Base-by-base conservation (phyloP, 2,329 filamentous ascomycete species). In the Paraconiothyrium brasiliense region DNA sequence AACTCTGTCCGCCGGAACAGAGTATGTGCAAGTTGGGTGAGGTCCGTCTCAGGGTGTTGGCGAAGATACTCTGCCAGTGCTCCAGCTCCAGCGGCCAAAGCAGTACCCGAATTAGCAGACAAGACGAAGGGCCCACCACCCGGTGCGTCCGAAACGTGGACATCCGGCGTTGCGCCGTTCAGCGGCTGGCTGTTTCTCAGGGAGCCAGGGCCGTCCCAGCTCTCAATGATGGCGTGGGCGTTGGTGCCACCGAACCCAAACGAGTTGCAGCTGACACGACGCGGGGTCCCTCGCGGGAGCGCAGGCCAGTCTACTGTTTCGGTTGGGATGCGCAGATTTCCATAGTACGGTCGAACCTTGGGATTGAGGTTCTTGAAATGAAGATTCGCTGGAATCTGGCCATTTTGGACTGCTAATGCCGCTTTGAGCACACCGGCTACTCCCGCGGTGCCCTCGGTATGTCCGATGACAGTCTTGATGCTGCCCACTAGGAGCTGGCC, bases 341-440 rank as follows among this genome's bases (percentile, higher is more conserved):
- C 35, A 3, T 65, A 50, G n/a, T 61, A 56, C 14, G 58, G 67
- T 2, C 59, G 59, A 13, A 70, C 68, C 46, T 61, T 60, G 1
- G 66, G 63, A 52, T 73, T 68, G 0, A 62, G 61, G 1, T 54
- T 51, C 9, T 48, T 54, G 54, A 68, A 69, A 13, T 66, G 69
- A n/a, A 70, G 43, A 35, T 78, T 69, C 2, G 69, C 65, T 0
- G 77, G 77, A 7, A 80, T 70, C 0, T 52, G 68, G 1, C 63
- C 60, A 59, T 81, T 60, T 60, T 80, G 73, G 11, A 84, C 60
- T 0, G 78, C 71, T n/a, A 83, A 63, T 0, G 73, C 71, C 14
- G 75, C 74, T 43, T 80, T 80, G 20, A 80, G 64, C 14, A 81
- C 20, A 14, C 71, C 70, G 2, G 72, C 71, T 1, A 80, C 57